Base-by-base conservation (phyloP, 768 basidiomycete genomes). In the Leccinum boreale region DNA sequence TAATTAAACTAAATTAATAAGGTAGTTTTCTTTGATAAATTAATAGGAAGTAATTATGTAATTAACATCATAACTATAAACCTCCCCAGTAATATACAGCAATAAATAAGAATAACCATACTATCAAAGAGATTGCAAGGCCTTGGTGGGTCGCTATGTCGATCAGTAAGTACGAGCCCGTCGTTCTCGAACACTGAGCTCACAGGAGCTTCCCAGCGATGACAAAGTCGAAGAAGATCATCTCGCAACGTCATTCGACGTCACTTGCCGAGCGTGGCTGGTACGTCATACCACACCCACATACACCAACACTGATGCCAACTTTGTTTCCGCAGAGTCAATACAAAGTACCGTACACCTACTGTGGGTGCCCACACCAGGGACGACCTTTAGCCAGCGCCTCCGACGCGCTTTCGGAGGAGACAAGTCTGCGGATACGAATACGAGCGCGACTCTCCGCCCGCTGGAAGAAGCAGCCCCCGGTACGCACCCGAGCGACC, bases 311-410 rank as follows among this genome's bases (percentile, higher is more conserved):
- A 17, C 49, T 56, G 26, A 26, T 8, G 26, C 26, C 26, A 26
- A 26, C 7, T 26, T 26, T 26, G 26, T 26, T 8, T 26, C 26
- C 7, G 4, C 35, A 81, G 77, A 67, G 72, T 21, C 78, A 79
- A 14, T 86, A 81, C 65, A 70, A 72, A 5, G 67, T 83, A 3
- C 76, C 77, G 2, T 87, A 87, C 69, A 80, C 76, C 6, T 73
- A 81, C 62, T 86, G 85, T 57, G 85, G 85, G 1, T 85, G 85
- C 58, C 79, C 82, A 3, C 71, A 75, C 1, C 81, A 0, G 80
- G 63, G 3, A 52, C 12, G 75, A 79, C 74, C 3, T 72, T 84
- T 11, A 74, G 26, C 26, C 26, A 26, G 26, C 26, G 26, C 26
- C 26, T 26, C 26, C 26, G 26, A 8, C 26, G 26, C 7, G 59